Evolutionary conservation across 1,284 basidiomycete species (phyloP).

Genomic region (Cryptococcus sp.): DNA sequence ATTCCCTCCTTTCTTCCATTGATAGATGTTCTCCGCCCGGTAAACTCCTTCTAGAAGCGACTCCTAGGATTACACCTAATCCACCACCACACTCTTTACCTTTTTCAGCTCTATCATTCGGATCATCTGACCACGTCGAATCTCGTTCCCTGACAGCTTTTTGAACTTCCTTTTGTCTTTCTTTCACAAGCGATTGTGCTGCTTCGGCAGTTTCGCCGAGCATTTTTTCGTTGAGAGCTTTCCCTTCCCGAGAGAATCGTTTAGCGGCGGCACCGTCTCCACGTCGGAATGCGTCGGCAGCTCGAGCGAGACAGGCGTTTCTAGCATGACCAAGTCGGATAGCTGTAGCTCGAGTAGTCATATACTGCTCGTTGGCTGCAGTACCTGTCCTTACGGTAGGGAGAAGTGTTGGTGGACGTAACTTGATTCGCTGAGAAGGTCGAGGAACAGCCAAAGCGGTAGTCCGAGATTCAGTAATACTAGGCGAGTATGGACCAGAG

Average conservation of each 20-base stretch:
- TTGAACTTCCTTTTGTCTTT: constrained; percentile 69
- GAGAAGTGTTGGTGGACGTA: constrained; percentile 74
- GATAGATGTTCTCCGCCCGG: constrained; percentile 55
- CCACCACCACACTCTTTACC: constrained; percentile 77
- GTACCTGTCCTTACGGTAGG: constrained; percentile 84
- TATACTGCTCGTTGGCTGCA: constrained; percentile 72
- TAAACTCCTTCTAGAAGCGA: constrained; percentile 58
- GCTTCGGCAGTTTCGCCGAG: constrained; percentile 72
- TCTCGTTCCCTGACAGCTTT: constrained; percentile 68
- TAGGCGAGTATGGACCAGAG: constrained; percentile 20
- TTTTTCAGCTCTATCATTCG: constrained; percentile 66
- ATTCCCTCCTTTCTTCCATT: constrained; percentile 77
- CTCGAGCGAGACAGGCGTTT: constrained; percentile 90
- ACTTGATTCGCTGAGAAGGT: constrained; percentile 72
- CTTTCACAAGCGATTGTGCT: constrained; percentile 70
- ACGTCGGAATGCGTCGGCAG: constrained; percentile 88
- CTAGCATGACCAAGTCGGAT: constrained; percentile 86
- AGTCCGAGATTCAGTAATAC: constrained; percentile 50
- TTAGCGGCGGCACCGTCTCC: constrained; percentile 94
- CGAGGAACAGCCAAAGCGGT: constrained; percentile 55
- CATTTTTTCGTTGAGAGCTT: constrained; percentile 88
- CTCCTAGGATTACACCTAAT: constrained; percentile 77
- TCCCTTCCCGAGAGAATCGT: constrained; percentile 85
- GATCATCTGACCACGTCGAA: constrained; percentile 72
- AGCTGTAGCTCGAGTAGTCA: constrained; percentile 76